phyloP scores from a whole-genome alignment of 805 yeast genomes.

The Naumovozyma baii region DNA sequence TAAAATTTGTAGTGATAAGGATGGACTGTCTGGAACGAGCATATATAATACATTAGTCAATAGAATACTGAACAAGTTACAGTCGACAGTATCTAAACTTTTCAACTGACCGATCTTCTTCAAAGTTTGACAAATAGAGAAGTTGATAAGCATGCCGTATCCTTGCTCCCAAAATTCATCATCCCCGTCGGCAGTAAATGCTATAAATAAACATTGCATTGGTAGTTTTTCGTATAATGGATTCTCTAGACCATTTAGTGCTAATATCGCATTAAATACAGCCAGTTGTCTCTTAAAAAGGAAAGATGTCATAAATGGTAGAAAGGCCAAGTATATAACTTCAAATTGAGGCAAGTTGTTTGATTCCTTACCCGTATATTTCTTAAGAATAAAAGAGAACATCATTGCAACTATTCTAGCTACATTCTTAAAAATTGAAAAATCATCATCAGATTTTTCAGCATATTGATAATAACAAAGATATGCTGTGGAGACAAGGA shows the following conservation, averaged over 20 bases:
- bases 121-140: slow-evolving; percentile 5
- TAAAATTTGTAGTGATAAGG: slow-evolving; percentile 25
- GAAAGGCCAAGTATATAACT: slow-evolving; percentile 26
- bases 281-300: slow-evolving; percentile 19
- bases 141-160: not conserved
- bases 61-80: slow-evolving; percentile 31
- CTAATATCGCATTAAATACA: slow-evolving; percentile 26
- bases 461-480: slow-evolving; percentile 1
- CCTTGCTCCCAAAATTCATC: not conserved
- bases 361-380: not conserved
- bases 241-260: slow-evolving; percentile 24
- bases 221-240: slow-evolving; percentile 14
- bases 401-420: not conserved
- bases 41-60: slow-evolving; percentile 30
- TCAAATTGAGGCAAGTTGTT: slow-evolving; percentile 19
- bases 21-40: slow-evolving; percentile 8
- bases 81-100: slow-evolving; percentile 33
- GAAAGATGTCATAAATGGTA: slow-evolving; percentile 28
- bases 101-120: slow-evolving; percentile 27
- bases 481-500: not conserved
- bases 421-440: not conserved
- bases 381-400: not conserved
- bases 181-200: slow-evolving; percentile 16
- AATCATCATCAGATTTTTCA: slow-evolving; percentile 2
- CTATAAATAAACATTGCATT: slow-evolving; percentile 17